Evolutionary conservation across 164 flowering plant species (phyloP), one percentile per base, ranked within the genome.

Genomic region (Liquidambar formosana): DNA sequence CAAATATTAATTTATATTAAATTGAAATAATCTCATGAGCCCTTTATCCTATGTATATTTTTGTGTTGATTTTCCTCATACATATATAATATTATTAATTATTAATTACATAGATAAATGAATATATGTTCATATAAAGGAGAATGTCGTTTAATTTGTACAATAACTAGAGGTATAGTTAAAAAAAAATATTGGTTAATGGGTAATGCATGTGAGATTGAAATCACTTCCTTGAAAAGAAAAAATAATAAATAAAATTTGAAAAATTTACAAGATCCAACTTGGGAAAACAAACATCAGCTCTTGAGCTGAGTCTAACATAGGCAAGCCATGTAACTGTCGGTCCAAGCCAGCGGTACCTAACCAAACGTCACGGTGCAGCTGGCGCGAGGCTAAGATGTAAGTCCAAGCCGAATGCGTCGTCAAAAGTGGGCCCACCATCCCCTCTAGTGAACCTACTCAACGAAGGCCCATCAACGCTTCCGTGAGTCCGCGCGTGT

Each of bases 351-450:
- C 64, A 21, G 61, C 11, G 22, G 56, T 33, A 33, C 41, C 41
- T 33, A 33, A 33, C 41, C 41, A 16, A n/a, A 18, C 28, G 41
- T 84, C 81, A 91, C 0, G 91, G 84, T 41, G 82, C 88, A 45
- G 94, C 81, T 6, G 98, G 96, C 0, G 93, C 89, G 10, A 94
- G 88, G 74, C 97, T 85, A 14, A 94, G 88, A 76, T 94, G 98
- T 83, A 94, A 83, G 76, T 94, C 97, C 61, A 94, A 75, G 70
- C 96, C 94, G 66, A 81, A 70, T 3, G 75, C 69, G 18, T 87
- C 92, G 38, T 88, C 93, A 10, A 82, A 79, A 47, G 63, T 59
- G 65, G 84, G 76, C 69, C 88, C 86, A 68, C 80, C 79, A 0
- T 84, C 87, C 0, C 76, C 83, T 63, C 82, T 79, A 0, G 87